Evolutionary conservation across 192 early-diverging fungal species (phyloP).

Genomic region (Gonapodya prolifera): DNA sequence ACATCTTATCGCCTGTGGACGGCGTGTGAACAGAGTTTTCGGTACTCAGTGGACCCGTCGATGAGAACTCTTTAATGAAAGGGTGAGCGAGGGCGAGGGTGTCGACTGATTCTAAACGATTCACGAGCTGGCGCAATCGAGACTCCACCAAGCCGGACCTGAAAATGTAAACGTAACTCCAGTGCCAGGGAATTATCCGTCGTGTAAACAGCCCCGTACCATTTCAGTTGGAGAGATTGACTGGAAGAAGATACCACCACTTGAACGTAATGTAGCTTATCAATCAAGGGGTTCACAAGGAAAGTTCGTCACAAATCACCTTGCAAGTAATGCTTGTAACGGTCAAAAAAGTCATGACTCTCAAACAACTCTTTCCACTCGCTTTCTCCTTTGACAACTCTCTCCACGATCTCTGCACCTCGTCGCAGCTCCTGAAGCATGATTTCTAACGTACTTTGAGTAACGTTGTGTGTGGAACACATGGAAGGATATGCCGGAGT

Average conservation of each 20-base stretch:
- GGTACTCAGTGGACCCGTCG: too few species aligned
- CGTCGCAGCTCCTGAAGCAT: slow-evolving; percentile 76
- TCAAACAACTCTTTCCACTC: slow-evolving; percentile 76
- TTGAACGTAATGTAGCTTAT: too few species aligned
- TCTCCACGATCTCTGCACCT: slow-evolving; percentile 59
- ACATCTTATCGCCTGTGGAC: too few species aligned
- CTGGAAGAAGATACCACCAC: too few species aligned
- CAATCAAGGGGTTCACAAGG: too few species aligned
- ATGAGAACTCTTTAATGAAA: slow-evolving; percentile 71
- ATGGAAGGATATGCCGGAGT: slow-evolving; percentile 97
- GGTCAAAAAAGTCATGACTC: slow-evolving; percentile 73
- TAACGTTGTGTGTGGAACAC: slow-evolving; percentile 97
- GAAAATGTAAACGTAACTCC: not conserved
- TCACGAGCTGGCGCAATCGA: slow-evolving; percentile 70
- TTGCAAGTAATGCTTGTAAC: slow-evolving; percentile 82
- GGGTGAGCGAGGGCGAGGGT: slow-evolving; percentile 67
- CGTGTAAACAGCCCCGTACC: too few species aligned
- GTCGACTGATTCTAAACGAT: slow-evolving; percentile 67
- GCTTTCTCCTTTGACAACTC: slow-evolving; percentile 58
- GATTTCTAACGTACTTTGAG: slow-evolving; percentile 65
- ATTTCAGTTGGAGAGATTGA: too few species aligned
- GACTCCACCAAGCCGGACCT: slow-evolving; percentile 88
- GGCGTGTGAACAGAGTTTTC: slow-evolving; percentile 54
- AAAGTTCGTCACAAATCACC: too few species aligned
- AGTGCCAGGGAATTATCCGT: too few species aligned